phyloP scores from a whole-genome alignment of 1,284 basidiomycete species.

The Marasmius fiardii region DNA sequence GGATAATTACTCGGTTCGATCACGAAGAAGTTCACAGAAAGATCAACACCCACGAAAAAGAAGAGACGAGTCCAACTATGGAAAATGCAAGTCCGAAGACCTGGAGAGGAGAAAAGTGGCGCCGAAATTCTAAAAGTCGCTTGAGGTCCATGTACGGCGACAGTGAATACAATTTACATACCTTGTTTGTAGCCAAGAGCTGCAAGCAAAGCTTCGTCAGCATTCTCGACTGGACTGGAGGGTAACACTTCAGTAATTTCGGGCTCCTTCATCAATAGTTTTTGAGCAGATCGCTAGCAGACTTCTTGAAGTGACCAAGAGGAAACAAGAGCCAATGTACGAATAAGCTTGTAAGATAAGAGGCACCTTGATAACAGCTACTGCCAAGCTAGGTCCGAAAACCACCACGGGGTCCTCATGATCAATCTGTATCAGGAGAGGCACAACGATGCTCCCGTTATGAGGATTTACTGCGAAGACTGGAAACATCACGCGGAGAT shows the following conservation, averaged over 20 bases:
- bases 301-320: no score
- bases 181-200: slow-evolving; percentile 42
- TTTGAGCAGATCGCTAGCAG: no score
- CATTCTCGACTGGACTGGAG: neutral
- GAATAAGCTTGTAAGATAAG: no score
- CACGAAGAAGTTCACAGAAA: neutral
- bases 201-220: slow-evolving; percentile 30
- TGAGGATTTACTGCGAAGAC: no score
- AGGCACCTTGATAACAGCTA: no score
- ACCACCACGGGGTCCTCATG: no score
- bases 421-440: no score
- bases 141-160: slow-evolving; percentile 21
- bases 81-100: slow-evolving; percentile 34
- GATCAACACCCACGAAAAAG: slow-evolving; percentile 31
- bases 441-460: no score
- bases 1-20: slow-evolving; percentile 11
- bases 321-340: no score
- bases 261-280: neutral
- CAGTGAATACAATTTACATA: slow-evolving; percentile 32
- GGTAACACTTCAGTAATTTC: neutral
- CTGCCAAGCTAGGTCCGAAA: no score
- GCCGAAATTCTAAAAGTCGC: slow-evolving; percentile 1
- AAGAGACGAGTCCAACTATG: slow-evolving; percentile 39
- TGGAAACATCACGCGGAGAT: no score
- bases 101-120: slow-evolving; percentile 15